phyloP scores from a whole-genome alignment of 305 asterid species.

The Fraxinus paxiana region DNA sequence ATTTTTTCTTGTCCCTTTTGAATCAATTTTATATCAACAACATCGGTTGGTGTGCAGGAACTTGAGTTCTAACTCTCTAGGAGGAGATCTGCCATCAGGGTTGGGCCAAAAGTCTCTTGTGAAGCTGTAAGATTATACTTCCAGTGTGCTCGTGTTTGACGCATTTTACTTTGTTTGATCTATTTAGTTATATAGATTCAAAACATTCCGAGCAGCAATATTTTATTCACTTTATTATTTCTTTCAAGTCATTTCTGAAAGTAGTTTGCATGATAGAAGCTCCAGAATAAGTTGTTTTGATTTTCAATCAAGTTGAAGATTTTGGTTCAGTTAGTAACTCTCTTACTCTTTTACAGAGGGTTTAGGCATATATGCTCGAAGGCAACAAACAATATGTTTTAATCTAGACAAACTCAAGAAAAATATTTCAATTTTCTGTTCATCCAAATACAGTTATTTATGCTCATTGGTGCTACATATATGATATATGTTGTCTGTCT shows the following conservation, averaged over 20 bases:
- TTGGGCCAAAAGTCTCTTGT: constrained; percentile 82
- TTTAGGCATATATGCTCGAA: not conserved
- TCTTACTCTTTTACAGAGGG: not conserved
- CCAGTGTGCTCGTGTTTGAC: not conserved
- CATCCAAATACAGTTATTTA: not conserved
- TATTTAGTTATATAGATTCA: not conserved
- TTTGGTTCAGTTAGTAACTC: not conserved
- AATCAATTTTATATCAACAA: constrained; percentile 1
- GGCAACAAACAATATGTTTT: not conserved
- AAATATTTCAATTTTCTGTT: not conserved
- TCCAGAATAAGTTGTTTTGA: not conserved
- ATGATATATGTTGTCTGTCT: not conserved
- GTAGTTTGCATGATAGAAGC: not conserved
- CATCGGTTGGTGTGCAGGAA: constrained; percentile 56
- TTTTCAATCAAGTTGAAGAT: not conserved
- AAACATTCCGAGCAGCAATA: not conserved
- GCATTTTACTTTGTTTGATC: not conserved
- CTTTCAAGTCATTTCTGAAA: not conserved
- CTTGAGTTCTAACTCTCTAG: constrained; percentile 77
- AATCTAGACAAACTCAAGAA: not conserved
- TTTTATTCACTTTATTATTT: not conserved
- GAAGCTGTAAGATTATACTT: constrained; percentile 68
- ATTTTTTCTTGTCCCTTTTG: not conserved
- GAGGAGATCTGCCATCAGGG: constrained; percentile 67
- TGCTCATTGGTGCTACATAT: not conserved